These are phyloP conservation scores for Penicillium malachiteum DNA, from an alignment of 495 filamentous ascomycete genomes.

Conservation along the genomic window DNA sequence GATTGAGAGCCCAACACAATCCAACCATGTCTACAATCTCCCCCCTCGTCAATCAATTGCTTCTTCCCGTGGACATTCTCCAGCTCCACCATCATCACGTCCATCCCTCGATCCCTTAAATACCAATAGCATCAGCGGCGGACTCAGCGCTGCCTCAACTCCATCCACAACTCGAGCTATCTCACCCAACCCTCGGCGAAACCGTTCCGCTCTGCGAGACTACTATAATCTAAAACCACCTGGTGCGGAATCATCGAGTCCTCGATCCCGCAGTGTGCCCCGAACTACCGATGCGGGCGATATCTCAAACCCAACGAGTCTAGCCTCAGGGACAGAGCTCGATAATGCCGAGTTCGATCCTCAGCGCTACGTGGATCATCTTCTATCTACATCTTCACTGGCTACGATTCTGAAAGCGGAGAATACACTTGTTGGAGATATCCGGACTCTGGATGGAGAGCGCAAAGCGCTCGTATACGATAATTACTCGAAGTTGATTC, in stretches of 20 bases:
- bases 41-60: constrained; percentile 67
- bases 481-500: constrained; percentile 94
- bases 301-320: constrained; percentile 30
- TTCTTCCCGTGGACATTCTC: constrained; percentile 58
- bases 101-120: constrained; percentile 65
- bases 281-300: constrained; percentile 41
- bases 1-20: constrained; percentile 1
- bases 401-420: constrained; percentile 61
- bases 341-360: constrained; percentile 48
- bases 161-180: constrained; percentile 47
- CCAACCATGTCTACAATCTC: constrained; percentile 74
- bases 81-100: constrained; percentile 66
- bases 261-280: constrained; percentile 38
- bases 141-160: constrained; percentile 52
- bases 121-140: constrained; percentile 36
- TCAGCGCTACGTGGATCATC: constrained; percentile 45
- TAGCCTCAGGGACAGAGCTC: constrained; percentile 44
- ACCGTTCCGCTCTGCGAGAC: constrained; percentile 83
- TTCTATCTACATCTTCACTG: constrained; percentile 56
- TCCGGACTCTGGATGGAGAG: constrained; percentile 87
- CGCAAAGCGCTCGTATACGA: constrained; percentile 97
- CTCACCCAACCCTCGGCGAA: constrained; percentile 56
- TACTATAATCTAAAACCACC: constrained; percentile 85
- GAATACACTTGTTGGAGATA: constrained; percentile 63
- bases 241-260: constrained; percentile 22